Evolutionary conservation across 768 basidiomycete species (phyloP), one percentile per base, ranked within the genome.

Genomic region (Scleroderma citrinum): DNA sequence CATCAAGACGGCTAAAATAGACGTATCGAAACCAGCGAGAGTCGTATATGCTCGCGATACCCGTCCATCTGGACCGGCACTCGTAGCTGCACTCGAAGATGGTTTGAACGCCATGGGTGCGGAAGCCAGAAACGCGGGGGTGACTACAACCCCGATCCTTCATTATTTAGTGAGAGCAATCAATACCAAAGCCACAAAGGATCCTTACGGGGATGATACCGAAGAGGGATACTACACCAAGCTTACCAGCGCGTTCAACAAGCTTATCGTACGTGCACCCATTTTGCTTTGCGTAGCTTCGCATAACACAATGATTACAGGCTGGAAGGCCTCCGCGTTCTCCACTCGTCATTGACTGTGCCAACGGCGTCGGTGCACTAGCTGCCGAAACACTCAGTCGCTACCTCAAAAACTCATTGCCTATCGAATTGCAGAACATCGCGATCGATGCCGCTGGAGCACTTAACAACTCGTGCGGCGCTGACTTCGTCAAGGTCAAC

Each of bases 31-130:
- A 54, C 89, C 91, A 3, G 78, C 92, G 7, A 75, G 77, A 42
- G 89, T 98, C 29, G 82, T 96, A 2, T 97, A 92, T 68, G 96
- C 88, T 2, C 75, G 92, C 31, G 96, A 99, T 64, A 97, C 96
- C 3, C 83, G 96, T 7, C 90, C 90, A 3, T 92, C 92, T 4
- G 92, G 94, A 12, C 77, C 77, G 12, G 71, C 74, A 24, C 80
- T 98, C 12, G 80, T 92, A 20, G 61, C 80, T 17, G 83, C 93
- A 0, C 75, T 98, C 10, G 80, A 86, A 59, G 86, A 91, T 57
- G 96, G 94, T 12, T 72, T 99, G 51, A 75, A 76, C 46, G 87
- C 83, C 8, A 75, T 94, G 48, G 77, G 76, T 20, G 81, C 83
- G 1, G 78, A 84, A 58, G 70, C 70, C 20, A 81, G 85, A 43